These are phyloP conservation scores for Claviceps maximensis DNA, from an alignment of 2,329 filamentous ascomycete genomes.

Conservation along the genomic window DNA sequence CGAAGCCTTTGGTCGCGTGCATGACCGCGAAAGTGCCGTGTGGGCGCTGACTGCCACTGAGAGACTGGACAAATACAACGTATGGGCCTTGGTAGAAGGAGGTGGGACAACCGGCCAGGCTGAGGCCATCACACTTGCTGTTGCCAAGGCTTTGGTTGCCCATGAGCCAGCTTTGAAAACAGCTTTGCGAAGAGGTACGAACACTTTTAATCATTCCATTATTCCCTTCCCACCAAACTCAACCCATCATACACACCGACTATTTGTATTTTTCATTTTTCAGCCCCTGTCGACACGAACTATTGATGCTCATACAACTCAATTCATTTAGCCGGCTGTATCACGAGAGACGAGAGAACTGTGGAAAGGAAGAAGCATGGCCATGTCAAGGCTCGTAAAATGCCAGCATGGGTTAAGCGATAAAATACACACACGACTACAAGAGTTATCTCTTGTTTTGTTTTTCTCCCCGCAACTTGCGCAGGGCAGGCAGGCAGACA, in stretches of 20 bases:
- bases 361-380: slow-evolving; percentile 99
- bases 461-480: background rate
- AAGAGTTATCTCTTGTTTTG: background rate
- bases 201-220: slow-evolving; percentile 1
- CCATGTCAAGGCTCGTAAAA: slow-evolving; percentile 93
- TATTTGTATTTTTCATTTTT: background rate
- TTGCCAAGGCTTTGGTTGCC: slow-evolving; percentile 75
- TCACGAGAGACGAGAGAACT: slow-evolving; percentile 78
- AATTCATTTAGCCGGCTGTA: slow-evolving; percentile 59
- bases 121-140: slow-evolving; percentile 80
- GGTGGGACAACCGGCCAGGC: slow-evolving; percentile 92
- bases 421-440: slow-evolving; percentile 20
- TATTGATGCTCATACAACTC: background rate
- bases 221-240: background rate
- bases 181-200: slow-evolving; percentile 73
- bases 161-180: slow-evolving; percentile 91
- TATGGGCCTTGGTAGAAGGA: slow-evolving; percentile 73
- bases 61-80: slow-evolving; percentile 89
- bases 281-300: background rate
- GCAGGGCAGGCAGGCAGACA: background rate
- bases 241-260: too few species aligned
- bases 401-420: slow-evolving; percentile 93
- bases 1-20: slow-evolving; percentile 71
- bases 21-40: slow-evolving; percentile 86
- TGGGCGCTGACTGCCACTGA: slow-evolving; percentile 80